phyloP scores from a whole-genome alignment of 495 filamentous ascomycete species.

The Penicillium mononematosum region DNA sequence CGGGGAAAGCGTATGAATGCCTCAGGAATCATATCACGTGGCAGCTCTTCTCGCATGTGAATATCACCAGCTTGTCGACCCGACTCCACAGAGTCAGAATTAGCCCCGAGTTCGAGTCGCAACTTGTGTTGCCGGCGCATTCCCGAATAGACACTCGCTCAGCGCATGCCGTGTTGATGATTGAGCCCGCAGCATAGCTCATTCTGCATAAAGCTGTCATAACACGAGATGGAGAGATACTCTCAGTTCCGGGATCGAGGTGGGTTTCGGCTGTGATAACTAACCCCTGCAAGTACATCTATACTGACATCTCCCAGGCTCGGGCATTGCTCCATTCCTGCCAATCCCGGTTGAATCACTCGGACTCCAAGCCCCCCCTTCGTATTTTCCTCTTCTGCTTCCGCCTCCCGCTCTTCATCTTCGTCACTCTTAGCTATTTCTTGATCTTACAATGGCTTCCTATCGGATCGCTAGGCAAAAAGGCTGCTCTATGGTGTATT shows the following conservation, averaged over 20 bases:
- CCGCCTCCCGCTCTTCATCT: conserved; percentile 75
- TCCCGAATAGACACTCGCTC: not conserved
- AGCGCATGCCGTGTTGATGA: not conserved
- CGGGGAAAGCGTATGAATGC: not conserved
- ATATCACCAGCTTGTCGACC: conserved; percentile 5
- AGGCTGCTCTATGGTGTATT: conserved; percentile 81
- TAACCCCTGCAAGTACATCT: not conserved
- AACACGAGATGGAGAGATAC: conserved; percentile 83
- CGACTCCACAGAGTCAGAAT: not conserved
- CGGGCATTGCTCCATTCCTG: conserved; percentile 94
- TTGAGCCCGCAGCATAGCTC: not conserved
- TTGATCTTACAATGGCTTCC: conserved; percentile 81
- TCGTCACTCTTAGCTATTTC: conserved; percentile 69
- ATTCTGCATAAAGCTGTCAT: not conserved
- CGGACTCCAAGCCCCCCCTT: conserved; percentile 57
- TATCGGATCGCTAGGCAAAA: conserved; percentile 73
- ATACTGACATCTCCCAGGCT: conserved; percentile 57
- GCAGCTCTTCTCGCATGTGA: conserved; percentile 6
- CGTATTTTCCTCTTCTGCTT: conserved; percentile 73
- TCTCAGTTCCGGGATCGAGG: conserved; percentile 95
- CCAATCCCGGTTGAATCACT: conserved; percentile 65
- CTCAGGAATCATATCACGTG: conserved; percentile 12
- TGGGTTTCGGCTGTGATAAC: conserved; percentile 28
- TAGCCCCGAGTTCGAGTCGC: conserved; percentile 2
- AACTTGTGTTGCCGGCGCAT: not conserved